Percentiles rank a stretch among this genome's conserved stretches.
These are phyloP conservation scores for Aphanomyces euteiches DNA, from an alignment of 352 stramenopile genomes.

Conservation along the genomic window DNA sequence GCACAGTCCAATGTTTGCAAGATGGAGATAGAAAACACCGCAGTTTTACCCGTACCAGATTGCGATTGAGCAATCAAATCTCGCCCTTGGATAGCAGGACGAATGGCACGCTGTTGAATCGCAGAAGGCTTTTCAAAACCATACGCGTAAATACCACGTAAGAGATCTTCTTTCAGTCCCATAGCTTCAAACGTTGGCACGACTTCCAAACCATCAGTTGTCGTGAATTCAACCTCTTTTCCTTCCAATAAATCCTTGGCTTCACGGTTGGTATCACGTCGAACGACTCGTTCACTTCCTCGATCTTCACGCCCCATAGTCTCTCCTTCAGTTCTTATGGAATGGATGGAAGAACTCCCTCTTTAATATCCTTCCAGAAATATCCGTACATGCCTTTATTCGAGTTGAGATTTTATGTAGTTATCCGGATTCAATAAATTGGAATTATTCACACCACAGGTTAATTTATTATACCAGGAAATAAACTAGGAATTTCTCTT, in stretches of 20 bases:
- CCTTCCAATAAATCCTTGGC: constrained; percentile 41
- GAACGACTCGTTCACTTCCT: constrained; percentile 15
- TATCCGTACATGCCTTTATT: background rate
- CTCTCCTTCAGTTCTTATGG: constrained; percentile 1
- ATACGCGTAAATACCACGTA: constrained; percentile 87
- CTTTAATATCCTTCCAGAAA: background rate
- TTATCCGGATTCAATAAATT: background rate
- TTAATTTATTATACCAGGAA: too few relatives aligned
- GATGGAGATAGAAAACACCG: constrained; percentile 93
- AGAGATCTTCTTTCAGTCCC: constrained; percentile 89
- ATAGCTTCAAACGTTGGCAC: constrained; percentile 89
- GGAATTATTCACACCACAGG: too few relatives aligned
- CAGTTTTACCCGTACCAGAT: constrained; percentile 93
- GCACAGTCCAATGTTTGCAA: constrained; percentile 92
- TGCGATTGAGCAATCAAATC: constrained; percentile 98
- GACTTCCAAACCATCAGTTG: constrained; percentile 85
- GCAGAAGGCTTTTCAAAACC: constrained; percentile 97
- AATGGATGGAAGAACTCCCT: constrained; percentile 19
- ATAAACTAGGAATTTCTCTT: too few relatives aligned
- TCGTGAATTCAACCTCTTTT: constrained; percentile 86
- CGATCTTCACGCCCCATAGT: constrained; percentile 30
- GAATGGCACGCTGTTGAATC: constrained; percentile 98
- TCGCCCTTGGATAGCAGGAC: constrained; percentile 91
- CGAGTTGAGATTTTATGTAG: background rate
- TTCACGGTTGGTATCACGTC: constrained; percentile 59